Percentiles rank a stretch among this genome's conserved stretches.
phyloP scores from a whole-genome alignment of 306 rosid genomes.

The Carpinus viminea region DNA sequence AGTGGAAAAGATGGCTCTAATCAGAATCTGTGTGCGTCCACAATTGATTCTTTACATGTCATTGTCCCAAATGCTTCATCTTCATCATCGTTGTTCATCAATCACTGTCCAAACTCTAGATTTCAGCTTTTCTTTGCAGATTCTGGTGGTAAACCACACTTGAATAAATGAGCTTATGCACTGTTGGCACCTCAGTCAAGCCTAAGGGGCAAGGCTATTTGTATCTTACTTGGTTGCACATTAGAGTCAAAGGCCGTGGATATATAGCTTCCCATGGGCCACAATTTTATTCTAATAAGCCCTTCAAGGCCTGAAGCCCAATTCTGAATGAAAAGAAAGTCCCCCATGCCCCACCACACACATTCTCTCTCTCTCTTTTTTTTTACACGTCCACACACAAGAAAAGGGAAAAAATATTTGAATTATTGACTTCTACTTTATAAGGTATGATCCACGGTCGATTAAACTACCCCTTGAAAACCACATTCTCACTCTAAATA shows the following conservation, averaged over 20 bases:
- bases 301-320: background rate
- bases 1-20: constrained; percentile 2
- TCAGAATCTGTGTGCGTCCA: constrained; percentile 3
- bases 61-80: background rate
- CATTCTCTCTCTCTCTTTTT: too few species aligned
- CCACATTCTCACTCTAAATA: too few species aligned
- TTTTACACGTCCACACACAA: too few species aligned
- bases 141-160: background rate
- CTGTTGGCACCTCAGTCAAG: background rate
- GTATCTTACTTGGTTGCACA: too few species aligned
- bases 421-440: too few species aligned
- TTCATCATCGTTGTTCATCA: background rate
- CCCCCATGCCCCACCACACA: too few species aligned
- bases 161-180: background rate
- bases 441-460: too few species aligned
- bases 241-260: too few species aligned
- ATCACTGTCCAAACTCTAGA: background rate
- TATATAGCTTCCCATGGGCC: too few species aligned
- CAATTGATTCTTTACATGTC: background rate
- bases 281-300: background rate
- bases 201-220: background rate
- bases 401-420: too few species aligned
- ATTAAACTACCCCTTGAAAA: too few species aligned
- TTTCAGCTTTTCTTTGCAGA: background rate
- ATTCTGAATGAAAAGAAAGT: background rate